phyloP scores from a whole-genome alignment of 2,329 filamentous ascomycete genomes.

The Colletotrichum paranaense region DNA sequence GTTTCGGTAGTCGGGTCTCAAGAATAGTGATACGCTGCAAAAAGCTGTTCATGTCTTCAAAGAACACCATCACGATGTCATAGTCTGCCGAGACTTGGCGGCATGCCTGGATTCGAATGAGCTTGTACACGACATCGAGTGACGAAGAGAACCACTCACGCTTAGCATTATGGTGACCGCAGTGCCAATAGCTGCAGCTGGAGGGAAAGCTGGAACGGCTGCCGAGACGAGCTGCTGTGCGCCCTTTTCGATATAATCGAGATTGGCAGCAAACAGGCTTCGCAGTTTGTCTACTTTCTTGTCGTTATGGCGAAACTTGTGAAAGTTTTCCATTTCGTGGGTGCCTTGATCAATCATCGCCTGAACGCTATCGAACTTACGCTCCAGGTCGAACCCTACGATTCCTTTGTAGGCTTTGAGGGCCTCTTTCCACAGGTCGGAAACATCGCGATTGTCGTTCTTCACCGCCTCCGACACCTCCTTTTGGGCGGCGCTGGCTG shows the following conservation, averaged over 20 bases:
- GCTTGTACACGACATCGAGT: neutral
- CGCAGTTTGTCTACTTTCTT: slow-evolving; percentile 47
- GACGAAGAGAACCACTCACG: slow-evolving; percentile 17
- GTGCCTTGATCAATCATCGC: slow-evolving; percentile 39
- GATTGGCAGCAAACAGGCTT: slow-evolving; percentile 42
- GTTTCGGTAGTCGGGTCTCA: slow-evolving; percentile 44
- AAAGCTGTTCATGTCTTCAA: slow-evolving; percentile 51
- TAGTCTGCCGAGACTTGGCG: slow-evolving; percentile 49
- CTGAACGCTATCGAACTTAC: slow-evolving; percentile 42
- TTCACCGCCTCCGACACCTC: slow-evolving; percentile 33
- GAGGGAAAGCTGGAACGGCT: slow-evolving; percentile 46
- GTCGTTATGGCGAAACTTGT: slow-evolving; percentile 47
- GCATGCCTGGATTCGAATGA: slow-evolving; percentile 37
- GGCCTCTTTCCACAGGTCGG: slow-evolving; percentile 46
- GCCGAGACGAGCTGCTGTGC: slow-evolving; percentile 44
- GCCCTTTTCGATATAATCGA: slow-evolving; percentile 44
- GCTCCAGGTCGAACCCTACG: slow-evolving; percentile 45
- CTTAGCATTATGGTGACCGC: slow-evolving; percentile 47
- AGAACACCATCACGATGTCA: slow-evolving; percentile 51
- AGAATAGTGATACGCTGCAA: slow-evolving; percentile 47
- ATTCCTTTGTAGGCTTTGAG: slow-evolving; percentile 47
- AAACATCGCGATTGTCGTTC: slow-evolving; percentile 43
- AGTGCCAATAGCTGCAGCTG: slow-evolving; percentile 46
- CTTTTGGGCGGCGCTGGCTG: neutral
- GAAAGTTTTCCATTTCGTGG: slow-evolving; percentile 46